Percentiles rank a stretch among this genome's conserved stretches.
Conservation (phyloP, 306 rosid species). For the Fragaria iinumae region DNA sequence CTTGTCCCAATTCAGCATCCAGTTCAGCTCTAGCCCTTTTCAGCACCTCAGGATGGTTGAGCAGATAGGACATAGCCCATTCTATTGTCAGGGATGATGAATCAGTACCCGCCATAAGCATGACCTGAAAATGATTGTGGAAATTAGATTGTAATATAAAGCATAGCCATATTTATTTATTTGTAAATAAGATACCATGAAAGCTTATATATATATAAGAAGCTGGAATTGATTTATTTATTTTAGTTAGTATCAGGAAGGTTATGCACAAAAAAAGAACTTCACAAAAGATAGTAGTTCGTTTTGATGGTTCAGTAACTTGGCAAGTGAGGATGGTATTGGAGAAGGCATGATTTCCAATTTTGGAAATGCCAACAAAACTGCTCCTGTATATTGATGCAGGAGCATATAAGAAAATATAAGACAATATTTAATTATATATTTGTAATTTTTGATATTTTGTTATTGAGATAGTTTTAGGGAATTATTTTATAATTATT, state of each 20-base stretch:
- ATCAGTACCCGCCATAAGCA: constrained; percentile 54
- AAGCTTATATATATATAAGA: background rate
- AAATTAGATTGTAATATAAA: background rate
- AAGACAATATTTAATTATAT: too few relatives aligned
- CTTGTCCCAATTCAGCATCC: constrained; percentile 39
- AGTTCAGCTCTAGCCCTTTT: constrained; percentile 43
- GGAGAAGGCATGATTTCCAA: background rate
- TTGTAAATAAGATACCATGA: background rate
- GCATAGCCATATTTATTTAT: background rate
- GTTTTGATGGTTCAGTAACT: background rate
- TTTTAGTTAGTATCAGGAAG: background rate
- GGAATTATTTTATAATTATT: too few relatives aligned
- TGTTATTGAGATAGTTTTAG: too few relatives aligned
- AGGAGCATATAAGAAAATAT: too few relatives aligned
- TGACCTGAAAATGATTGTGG: constrained; percentile 25
- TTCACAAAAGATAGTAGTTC: background rate
- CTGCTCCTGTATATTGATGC: too few relatives aligned
- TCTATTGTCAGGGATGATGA: constrained; percentile 50
- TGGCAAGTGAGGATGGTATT: background rate
- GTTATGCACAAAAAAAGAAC: background rate
- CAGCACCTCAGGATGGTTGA: constrained; percentile 46
- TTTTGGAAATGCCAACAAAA: background rate
- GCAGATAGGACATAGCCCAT: constrained; percentile 55
- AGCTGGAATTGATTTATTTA: background rate
- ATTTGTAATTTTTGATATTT: too few relatives aligned